phyloP scores from a whole-genome alignment of 768 basidiomycete genomes.

The Leccinum barrowsii region DNA sequence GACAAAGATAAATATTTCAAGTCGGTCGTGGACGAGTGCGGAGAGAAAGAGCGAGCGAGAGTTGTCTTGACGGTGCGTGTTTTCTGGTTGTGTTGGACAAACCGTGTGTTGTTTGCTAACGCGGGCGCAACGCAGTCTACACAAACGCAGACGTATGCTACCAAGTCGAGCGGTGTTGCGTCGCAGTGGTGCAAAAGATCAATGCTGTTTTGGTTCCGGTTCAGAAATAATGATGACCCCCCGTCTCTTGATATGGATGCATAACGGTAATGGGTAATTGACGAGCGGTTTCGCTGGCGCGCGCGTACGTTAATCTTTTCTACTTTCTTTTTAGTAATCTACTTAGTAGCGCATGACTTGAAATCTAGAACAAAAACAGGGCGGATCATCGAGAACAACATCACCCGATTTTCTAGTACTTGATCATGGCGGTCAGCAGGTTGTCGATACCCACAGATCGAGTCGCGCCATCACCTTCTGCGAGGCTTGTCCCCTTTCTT shows the following conservation, averaged over 20 bases:
- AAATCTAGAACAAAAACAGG: too few relatives aligned
- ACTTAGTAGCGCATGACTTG: too few relatives aligned
- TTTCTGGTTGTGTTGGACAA: not conserved
- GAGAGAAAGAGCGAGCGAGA: slow-evolving; percentile 54
- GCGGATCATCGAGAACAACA: too few relatives aligned
- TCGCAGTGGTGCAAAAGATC: slow-evolving; percentile 40
- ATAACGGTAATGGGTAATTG: not conserved
- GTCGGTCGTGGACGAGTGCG: slow-evolving; percentile 40
- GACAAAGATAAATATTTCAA: slow-evolving; percentile 44
- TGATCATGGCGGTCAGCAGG: too few relatives aligned
- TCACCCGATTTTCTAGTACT: too few relatives aligned
- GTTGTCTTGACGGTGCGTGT: slow-evolving; percentile 58
- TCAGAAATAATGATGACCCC: not conserved
- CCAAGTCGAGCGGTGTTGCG: slow-evolving; percentile 33
- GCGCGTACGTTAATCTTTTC: not conserved
- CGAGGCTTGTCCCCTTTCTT: too few relatives aligned
- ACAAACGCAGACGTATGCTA: slow-evolving; percentile 44
- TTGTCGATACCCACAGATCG: too few relatives aligned
- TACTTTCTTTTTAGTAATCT: not conserved
- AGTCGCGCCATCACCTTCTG: too few relatives aligned
- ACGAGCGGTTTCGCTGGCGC: not conserved
- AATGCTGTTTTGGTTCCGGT: slow-evolving; percentile 15
- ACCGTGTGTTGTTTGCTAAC: not conserved
- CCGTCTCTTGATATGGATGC: not conserved
- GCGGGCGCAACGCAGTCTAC: slow-evolving; percentile 34